Percentiles rank a stretch among this genome's conserved stretches.
Conservation (phyloP, 2,329 filamentous ascomycete species). For the Exophiala calicioides region DNA sequence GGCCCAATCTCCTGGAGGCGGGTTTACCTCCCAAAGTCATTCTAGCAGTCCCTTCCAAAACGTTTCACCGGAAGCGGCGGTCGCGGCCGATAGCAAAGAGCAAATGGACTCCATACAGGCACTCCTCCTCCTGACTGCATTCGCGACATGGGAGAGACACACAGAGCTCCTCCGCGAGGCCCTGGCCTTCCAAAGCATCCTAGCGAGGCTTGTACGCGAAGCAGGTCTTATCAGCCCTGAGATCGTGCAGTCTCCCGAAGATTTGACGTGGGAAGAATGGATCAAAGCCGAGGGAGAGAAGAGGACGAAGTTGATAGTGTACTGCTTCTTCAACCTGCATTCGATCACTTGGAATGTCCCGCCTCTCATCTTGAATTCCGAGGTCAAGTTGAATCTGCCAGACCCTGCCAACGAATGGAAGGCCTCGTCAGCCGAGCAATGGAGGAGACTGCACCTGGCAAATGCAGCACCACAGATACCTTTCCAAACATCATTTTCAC, state of each 20-base stretch:
- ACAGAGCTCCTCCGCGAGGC: constrained; percentile 59
- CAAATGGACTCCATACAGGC: constrained; percentile 54
- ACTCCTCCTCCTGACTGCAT: constrained; percentile 57
- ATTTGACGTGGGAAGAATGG: constrained; percentile 58
- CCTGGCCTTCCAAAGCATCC: constrained; percentile 57
- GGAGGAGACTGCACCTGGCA: constrained; percentile 42
- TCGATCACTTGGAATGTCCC: constrained; percentile 64
- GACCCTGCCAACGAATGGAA: constrained; percentile 58
- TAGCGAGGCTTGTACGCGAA: constrained; percentile 58
- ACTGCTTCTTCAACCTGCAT: constrained; percentile 62
- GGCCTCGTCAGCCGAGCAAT: constrained; percentile 52
- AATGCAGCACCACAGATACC: constrained; percentile 31
- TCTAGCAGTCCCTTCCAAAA: constrained; percentile 47
- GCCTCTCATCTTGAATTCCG: constrained; percentile 57
- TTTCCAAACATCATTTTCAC: constrained; percentile 49
- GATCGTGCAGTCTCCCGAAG: constrained; percentile 24
- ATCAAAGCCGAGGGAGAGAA: constrained; percentile 54
- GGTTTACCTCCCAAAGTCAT: constrained; percentile 45
- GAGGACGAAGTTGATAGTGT: constrained; percentile 58
- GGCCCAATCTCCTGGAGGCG: constrained; percentile 42
- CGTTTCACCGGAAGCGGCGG: constrained; percentile 23
- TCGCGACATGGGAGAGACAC: constrained; percentile 62
- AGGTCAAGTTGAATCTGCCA: constrained; percentile 57
- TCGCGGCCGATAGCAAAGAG: constrained; percentile 44
- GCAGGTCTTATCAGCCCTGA: constrained; percentile 45